phyloP scores from a whole-genome alignment of 805 yeast genomes.

The Schwanniomyces occidentalis region DNA sequence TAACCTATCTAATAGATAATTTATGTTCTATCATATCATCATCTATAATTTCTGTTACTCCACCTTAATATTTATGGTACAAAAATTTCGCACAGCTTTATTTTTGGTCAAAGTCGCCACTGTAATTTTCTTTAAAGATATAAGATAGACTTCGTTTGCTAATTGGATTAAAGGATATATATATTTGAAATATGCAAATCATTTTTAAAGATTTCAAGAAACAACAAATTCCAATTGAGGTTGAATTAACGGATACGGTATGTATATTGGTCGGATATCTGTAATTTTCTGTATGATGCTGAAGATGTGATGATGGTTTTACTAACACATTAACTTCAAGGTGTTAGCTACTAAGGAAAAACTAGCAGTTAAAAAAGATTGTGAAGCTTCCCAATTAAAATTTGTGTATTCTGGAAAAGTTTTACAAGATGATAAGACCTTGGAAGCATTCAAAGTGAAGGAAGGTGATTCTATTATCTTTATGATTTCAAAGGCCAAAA shows the following conservation, averaged over 20 bases:
- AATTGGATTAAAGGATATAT: too few relatives aligned
- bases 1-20: background rate
- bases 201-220: slow-evolving; percentile 91
- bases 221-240: slow-evolving; percentile 77
- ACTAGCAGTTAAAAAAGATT: slow-evolving; percentile 65
- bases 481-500: slow-evolving; percentile 65
- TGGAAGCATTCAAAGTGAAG: slow-evolving; percentile 72
- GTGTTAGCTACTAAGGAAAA: slow-evolving; percentile 68
- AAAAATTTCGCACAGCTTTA: background rate
- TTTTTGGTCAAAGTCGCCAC: too few relatives aligned
- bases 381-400: slow-evolving; percentile 75
- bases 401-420: slow-evolving; percentile 92
- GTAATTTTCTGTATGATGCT: background rate
- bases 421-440: slow-evolving; percentile 75
- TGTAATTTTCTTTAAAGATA: too few relatives aligned
- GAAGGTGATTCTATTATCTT: slow-evolving; percentile 88
- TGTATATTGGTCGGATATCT: slow-evolving; percentile 18
- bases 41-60: too few relatives aligned
- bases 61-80: too few relatives aligned
- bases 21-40: background rate
- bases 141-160: too few relatives aligned
- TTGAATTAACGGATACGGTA: slow-evolving; percentile 69
- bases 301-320: background rate
- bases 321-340: slow-evolving; percentile 25
- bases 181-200: slow-evolving; percentile 62